Base-by-base conservation (phyloP, 2,329 filamentous ascomycete species). In the Erysiphe pulchra region DNA sequence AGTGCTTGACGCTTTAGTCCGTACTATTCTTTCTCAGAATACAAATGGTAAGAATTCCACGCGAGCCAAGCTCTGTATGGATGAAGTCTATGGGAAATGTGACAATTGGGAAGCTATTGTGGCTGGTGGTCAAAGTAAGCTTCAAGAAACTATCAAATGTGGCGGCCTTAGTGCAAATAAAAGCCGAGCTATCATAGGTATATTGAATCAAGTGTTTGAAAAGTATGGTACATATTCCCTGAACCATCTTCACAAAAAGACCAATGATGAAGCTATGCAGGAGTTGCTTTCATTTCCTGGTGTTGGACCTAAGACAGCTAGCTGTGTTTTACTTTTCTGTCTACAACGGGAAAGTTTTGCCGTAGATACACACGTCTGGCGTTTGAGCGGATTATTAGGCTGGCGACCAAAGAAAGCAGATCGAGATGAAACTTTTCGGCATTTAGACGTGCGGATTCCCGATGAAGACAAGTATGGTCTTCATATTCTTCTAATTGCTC, bases 41-140 rank as follows among this genome's bases (percentile, higher is more conserved):
- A 71, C 68, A 0, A 63, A 63, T 1, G 65, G 65, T 50, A 59
- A 55, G 1, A 65, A 65, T 24, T 76, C 80, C 0, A 73, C 73
- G 17, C 68, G 65, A 37, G 78, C 80, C 6, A 73, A 87, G 50
- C 64, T 68, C 48, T 75, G 74, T 0, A 64, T 90, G 0, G 71
- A 77, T 2, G 55, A 69, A 16, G 68, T 62, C 32, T 85, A 78
- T 50, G 79, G 80, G 1, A 77, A 77, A 2, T 81, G 77, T 46
- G 76, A 85, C 8, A 65, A 85, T 56, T 87, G 80, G 78, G 72
- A 83, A 52, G 73, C 71, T 10, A 76, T 86, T 1, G 70, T 74
- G 18, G 59, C 63, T 24, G 71, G 75, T 1, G 59, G 71, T 1
- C 57, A 71, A 4, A 63, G 69, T 36, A 71, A 78, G 6, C 64